These are phyloP conservation scores for Fusarium fracticaudum DNA, from an alignment of 2,329 filamentous ascomycete species.

Conservation along the genomic window DNA sequence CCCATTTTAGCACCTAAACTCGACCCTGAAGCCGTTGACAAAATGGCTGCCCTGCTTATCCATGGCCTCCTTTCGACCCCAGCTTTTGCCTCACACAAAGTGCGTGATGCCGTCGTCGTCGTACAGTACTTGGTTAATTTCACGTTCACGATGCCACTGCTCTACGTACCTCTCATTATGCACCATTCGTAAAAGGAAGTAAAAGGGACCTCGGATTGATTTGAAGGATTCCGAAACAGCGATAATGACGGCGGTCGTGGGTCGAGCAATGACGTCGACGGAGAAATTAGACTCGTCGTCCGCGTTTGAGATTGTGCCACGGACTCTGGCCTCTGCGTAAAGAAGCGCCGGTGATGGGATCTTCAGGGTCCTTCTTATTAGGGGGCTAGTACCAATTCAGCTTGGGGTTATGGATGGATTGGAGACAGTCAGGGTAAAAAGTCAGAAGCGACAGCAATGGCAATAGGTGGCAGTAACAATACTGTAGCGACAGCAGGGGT, in stretches of 20 bases:
- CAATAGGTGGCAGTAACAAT: not conserved
- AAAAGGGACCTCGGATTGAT: slow-evolving; percentile 9
- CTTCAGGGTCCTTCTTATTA: slow-evolving; percentile 42
- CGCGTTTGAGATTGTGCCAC: slow-evolving; percentile 30
- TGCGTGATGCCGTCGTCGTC: not conserved
- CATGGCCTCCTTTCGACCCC: not conserved
- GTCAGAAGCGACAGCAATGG: not conserved
- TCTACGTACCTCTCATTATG: not conserved
- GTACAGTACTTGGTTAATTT: not conserved
- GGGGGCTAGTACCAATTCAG: slow-evolving; percentile 21
- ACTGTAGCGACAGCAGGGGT: not conserved
- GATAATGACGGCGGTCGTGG: slow-evolving; percentile 26
- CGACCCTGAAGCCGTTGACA: slow-evolving; percentile 2
- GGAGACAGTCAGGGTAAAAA: not conserved
- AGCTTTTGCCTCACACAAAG: slow-evolving; percentile 10
- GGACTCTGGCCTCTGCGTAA: slow-evolving; percentile 11
- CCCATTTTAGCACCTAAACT: slow-evolving; percentile 15
- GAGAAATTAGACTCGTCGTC: slow-evolving; percentile 29
- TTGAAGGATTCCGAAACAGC: slow-evolving; percentile 26
- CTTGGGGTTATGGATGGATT: slow-evolving; percentile 4
- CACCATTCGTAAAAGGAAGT: slow-evolving; percentile 8
- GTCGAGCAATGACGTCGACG: slow-evolving; percentile 36
- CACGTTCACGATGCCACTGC: not conserved
- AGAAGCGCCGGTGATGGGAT: slow-evolving; percentile 33
- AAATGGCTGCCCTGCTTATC: slow-evolving; percentile 16